A percentile compares a stretch with the other conserved stretches of the same genome.
These are phyloP conservation scores for Blastomyces parvus DNA, from an alignment of 2,329 filamentous ascomycete species.

Conservation along the genomic window DNA sequence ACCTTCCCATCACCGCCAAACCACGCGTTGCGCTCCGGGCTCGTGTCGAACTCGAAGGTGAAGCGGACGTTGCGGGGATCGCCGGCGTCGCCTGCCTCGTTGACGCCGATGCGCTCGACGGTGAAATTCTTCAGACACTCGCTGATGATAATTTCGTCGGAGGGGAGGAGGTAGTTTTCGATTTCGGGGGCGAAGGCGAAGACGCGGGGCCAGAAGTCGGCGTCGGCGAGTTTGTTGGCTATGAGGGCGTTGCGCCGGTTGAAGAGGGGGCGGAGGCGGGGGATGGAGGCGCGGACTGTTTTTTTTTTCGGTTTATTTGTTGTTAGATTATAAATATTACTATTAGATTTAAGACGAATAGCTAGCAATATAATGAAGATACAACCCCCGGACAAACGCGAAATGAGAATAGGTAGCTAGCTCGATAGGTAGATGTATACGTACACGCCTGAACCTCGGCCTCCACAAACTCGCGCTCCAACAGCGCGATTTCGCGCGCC, in stretches of 20 bases:
- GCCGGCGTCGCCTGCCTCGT: constrained; percentile 45
- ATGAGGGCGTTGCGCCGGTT: constrained; percentile 63
- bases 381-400: no score
- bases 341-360: no score
- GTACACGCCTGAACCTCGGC: constrained; percentile 73
- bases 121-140: constrained; percentile 57
- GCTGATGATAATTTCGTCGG: constrained; percentile 61
- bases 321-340: not conserved
- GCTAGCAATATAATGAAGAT: no score
- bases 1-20: constrained; percentile 62
- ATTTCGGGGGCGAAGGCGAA: constrained; percentile 79
- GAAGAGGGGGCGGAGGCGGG: constrained; percentile 62
- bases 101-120: constrained; percentile 71
- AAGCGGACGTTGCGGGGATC: constrained; percentile 73
- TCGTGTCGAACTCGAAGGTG: constrained; percentile 59
- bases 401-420: no score
- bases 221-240: constrained; percentile 50
- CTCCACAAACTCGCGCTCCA: constrained; percentile 78
- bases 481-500: constrained; percentile 54
- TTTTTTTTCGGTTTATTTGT: constrained; percentile 7
- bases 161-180: constrained; percentile 76
- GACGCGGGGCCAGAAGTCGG: constrained; percentile 90
- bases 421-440: constrained; percentile 27
- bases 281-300: constrained; percentile 62
- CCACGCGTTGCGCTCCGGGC: constrained; percentile 58